These are phyloP conservation scores for Groenewaldozyma auringiensis DNA, from an alignment of 1,139 yeast genomes.

Conservation along the genomic window DNA sequence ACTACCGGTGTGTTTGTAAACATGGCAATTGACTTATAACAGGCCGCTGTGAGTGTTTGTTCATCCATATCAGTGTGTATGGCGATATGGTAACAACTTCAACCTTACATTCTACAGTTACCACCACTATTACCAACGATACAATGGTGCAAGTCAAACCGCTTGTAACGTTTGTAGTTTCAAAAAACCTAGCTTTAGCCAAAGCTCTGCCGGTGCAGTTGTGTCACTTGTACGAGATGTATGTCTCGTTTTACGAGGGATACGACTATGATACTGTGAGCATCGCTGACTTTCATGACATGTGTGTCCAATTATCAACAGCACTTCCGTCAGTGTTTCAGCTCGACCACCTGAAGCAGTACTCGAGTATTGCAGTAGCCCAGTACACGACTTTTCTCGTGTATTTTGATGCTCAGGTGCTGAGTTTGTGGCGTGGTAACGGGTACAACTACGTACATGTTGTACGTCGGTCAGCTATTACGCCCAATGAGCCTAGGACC, in stretches of 20 bases:
- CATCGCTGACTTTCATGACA: neutral
- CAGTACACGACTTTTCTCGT: neutral
- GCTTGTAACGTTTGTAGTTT: neutral
- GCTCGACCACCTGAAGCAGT: neutral
- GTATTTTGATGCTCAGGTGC: slow-evolving; percentile 3
- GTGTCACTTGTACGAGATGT: too few relatives aligned
- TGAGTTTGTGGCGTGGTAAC: neutral
- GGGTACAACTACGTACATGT: neutral
- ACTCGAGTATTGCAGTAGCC: too few relatives aligned
- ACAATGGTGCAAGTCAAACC: neutral
- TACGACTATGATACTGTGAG: too few relatives aligned
- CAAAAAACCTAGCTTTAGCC: neutral
- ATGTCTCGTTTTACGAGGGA: too few relatives aligned
- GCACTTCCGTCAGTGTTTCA: neutral
- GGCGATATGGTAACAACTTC: too few relatives aligned
- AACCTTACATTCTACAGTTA: too few relatives aligned
- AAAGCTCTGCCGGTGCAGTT: neutral
- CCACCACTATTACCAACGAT: neutral
- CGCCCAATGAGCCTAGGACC: too few relatives aligned
- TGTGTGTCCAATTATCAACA: neutral
- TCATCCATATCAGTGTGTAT: too few relatives aligned
- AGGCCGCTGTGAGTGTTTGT: too few relatives aligned
- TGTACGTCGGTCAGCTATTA: too few relatives aligned
- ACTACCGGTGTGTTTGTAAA: too few relatives aligned
- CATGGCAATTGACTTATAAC: too few relatives aligned